These are phyloP conservation scores for Blepharisma stoltei DNA, from an alignment of 73 alveolate species.

Conservation along the genomic window DNA sequence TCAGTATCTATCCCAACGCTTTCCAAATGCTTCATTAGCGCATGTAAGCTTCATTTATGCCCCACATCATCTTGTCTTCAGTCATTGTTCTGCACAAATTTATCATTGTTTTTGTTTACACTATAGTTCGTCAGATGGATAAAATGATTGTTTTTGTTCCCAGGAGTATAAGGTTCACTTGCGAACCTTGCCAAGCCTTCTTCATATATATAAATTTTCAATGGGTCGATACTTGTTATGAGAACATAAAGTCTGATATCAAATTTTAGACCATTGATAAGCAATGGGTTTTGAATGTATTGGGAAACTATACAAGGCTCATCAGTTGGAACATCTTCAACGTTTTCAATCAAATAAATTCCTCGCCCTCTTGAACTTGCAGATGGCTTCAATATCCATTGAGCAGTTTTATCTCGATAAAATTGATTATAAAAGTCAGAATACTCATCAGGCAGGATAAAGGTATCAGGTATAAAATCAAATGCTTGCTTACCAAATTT, in stretches of 20 bases:
- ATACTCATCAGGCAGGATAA: constrained; percentile 71
- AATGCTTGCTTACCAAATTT: constrained; percentile 54
- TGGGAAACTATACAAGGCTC: constrained; percentile 53
- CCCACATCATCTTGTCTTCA: constrained; percentile 52
- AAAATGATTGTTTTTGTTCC: constrained; percentile 35
- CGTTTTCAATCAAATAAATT: constrained; percentile 53
- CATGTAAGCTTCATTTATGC: constrained; percentile 65
- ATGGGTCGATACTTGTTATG: constrained; percentile 71
- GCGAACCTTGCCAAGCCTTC: constrained; percentile 73
- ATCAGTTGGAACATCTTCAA: constrained; percentile 55
- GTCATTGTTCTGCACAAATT: constrained; percentile 31
- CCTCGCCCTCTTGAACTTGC: constrained; percentile 78
- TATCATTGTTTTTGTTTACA: constrained; percentile 63
- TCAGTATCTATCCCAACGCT: constrained; percentile 44
- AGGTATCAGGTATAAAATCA: constrained; percentile 74
- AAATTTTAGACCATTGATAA: constrained; percentile 65
- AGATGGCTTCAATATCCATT: constrained; percentile 75
- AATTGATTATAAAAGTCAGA: constrained; percentile 63
- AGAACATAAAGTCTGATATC: constrained; percentile 75
- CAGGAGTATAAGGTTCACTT: constrained; percentile 38
- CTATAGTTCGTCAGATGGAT: constrained; percentile 75
- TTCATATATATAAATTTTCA: constrained; percentile 64
- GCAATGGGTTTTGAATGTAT: constrained; percentile 71
- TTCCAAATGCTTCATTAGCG: constrained; percentile 1
- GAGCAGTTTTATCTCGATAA: constrained; percentile 52